These are phyloP conservation scores for Sporothrix schenckii DNA, from an alignment of 2,329 filamentous ascomycete species.

Conservation along the genomic window DNA sequence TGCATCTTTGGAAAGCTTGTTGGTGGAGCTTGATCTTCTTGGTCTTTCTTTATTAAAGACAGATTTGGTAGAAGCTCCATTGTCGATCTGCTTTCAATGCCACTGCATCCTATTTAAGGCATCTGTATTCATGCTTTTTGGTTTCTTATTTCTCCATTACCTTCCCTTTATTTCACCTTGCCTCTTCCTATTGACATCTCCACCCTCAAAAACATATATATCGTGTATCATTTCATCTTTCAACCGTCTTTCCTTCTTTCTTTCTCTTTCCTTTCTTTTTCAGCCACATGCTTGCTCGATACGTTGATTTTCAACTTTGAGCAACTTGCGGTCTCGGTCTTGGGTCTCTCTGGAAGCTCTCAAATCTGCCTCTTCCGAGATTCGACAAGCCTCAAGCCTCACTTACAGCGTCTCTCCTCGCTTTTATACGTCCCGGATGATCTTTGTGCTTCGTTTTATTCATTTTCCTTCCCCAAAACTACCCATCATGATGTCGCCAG, in stretches of 20 bases:
- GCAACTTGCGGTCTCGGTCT: neutral
- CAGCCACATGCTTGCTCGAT: neutral
- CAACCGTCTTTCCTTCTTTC: neutral
- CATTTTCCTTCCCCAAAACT: neutral
- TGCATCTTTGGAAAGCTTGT: neutral
- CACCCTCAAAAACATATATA: neutral
- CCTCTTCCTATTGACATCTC: neutral
- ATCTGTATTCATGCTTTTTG: neutral
- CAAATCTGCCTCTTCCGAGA: neutral
- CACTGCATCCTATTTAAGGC: constrained; percentile 1
- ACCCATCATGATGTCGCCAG: constrained; percentile 1
- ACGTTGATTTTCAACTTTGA: neutral
- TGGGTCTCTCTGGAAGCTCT: neutral
- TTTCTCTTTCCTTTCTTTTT: neutral
- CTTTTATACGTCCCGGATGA: neutral
- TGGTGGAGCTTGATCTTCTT: neutral
- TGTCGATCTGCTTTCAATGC: neutral
- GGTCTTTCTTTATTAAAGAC: neutral
- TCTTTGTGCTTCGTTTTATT: neutral
- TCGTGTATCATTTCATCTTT: neutral
- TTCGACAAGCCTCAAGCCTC: neutral
- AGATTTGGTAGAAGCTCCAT: neutral
- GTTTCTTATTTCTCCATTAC: neutral
- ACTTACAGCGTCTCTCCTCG: neutral
- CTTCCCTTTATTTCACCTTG: neutral